phyloP scores from a whole-genome alignment of 768 basidiomycete genomes.

The Tubosaeta brunneosetosa region DNA sequence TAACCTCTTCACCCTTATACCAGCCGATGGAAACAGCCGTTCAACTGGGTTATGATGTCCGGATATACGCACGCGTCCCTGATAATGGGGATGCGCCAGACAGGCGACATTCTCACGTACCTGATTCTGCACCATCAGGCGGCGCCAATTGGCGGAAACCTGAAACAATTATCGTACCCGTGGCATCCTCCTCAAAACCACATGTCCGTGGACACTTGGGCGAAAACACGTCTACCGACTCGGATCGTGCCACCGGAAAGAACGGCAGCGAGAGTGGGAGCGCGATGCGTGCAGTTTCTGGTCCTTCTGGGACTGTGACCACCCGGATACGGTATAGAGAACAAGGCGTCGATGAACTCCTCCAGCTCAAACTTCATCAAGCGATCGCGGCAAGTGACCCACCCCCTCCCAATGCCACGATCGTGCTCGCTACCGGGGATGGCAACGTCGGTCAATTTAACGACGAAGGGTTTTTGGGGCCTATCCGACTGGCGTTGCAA shows the following conservation, averaged over 20 bases:
- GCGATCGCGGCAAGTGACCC: conserved; percentile 68
- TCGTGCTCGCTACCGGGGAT: conserved; percentile 92
- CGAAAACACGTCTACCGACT: conserved; percentile 25
- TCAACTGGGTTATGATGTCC: conserved; percentile 69
- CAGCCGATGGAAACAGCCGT: conserved; percentile 74
- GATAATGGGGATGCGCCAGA: conserved; percentile 63
- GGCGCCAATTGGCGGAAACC: conserved; percentile 21
- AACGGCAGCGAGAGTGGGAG: conserved; percentile 1
- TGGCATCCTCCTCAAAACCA: conserved; percentile 4
- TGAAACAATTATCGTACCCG: conserved; percentile 2
- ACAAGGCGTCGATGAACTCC: conserved; percentile 92
- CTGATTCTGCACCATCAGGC: conserved; percentile 14
- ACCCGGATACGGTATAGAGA: conserved; percentile 66
- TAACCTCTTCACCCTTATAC: conserved; percentile 78
- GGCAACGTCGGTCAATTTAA: conserved; percentile 90
- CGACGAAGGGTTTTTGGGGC: conserved; percentile 88
- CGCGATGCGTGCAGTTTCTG: conserved; percentile 11
- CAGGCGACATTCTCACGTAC: conserved; percentile 27
- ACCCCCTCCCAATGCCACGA: conserved; percentile 62
- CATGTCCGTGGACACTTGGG: conserved; percentile 15
- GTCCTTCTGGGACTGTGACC: conserved; percentile 16
- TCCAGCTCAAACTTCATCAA: conserved; percentile 91
- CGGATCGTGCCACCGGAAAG: conserved; percentile 16
- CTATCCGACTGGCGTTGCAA: conserved; percentile 78
- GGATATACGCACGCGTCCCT: conserved; percentile 66